Base-by-base conservation (phyloP, 2,329 filamentous ascomycete species). In the Calonectria crousiana region DNA sequence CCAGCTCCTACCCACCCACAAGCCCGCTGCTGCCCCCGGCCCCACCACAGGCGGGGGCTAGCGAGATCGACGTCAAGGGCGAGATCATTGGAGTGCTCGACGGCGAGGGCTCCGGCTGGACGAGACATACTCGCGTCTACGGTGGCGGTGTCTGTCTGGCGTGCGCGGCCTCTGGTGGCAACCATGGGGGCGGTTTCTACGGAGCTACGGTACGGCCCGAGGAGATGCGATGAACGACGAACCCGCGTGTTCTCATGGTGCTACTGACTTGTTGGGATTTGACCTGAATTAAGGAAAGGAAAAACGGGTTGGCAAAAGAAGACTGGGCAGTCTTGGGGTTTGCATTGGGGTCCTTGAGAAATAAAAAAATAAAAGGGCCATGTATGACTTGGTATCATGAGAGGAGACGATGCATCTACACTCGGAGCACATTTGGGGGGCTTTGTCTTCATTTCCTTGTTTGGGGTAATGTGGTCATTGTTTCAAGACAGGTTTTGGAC, bases 101-200 rank as follows among this genome's bases (percentile, higher is more conserved):
- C 78, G 84, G 85, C 71, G 83, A 85, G 16, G 89, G 88, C 6
- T 84, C 86, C 23, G 87, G 86, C 52, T 92, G 90, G 90, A 89
- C 86, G 77, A 87, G 89, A 47, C 90, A 92, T 80, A 92, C 90
- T 20, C 87, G 89, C 32, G 90, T 92, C 32, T 92, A 91, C 75
- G 90, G 90, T 34, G 90, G 90, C 73, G 89, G 90, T 8, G 86
- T 89, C 3, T 92, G 90, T 75, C 84, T 91, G 49, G 89, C 90
- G 1, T 92, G 90, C 76, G 83, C 88, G 49, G 89, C 88, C 11
- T 86, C 88, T 13, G 87, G 86, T 9, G 84, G 83, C 38, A 82
- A 84, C n/a, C 83, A 86, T 32, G 84, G 84, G 14, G 87, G 85
- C 23, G 87, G 88, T 10, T 90, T 90, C 81, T 91, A 91, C 75